Percentiles rank a stretch among this genome's conserved stretches.
Conservation (phyloP, 306 rosid genomes). For the Vigna unguiculata region DNA sequence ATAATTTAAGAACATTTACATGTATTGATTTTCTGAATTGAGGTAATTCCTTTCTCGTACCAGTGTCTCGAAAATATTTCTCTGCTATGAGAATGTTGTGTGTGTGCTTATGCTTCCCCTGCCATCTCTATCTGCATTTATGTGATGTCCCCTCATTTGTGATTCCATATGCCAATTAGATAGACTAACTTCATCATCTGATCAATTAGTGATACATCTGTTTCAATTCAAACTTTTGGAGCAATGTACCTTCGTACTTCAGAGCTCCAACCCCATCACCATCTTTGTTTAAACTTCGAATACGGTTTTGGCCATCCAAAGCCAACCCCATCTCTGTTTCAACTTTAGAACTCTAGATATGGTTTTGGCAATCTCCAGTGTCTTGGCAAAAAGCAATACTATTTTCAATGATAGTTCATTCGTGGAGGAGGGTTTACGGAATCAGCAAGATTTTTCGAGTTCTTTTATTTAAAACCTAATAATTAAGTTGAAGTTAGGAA, state of each 20-base stretch:
- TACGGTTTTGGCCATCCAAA: conserved; percentile 1
- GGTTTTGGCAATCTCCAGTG: background rate
- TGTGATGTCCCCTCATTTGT: conserved; percentile 14
- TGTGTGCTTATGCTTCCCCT: conserved; percentile 24
- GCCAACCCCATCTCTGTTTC: background rate
- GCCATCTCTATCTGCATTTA: conserved; percentile 14
- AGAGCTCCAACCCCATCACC: background rate
- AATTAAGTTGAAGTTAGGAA: conserved; percentile 14
- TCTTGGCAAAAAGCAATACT: background rate
- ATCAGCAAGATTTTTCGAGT: conserved; percentile 11
- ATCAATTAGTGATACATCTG: background rate
- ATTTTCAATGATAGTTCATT: background rate
- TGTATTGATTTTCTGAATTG: conserved; percentile 72
- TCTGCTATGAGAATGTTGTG: conserved; percentile 34
- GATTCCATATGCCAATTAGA: conserved; percentile 1
- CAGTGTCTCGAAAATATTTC: conserved; percentile 34
- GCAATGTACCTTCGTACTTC: background rate
- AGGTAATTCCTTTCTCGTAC: conserved; percentile 46
- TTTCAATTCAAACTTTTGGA: background rate
- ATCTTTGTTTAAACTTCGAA: background rate
- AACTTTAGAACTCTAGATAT: background rate
- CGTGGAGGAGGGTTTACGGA: conserved; percentile 1
- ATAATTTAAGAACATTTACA: conserved; percentile 79
- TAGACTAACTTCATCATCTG: background rate
- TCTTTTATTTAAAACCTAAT: background rate